A percentile compares a stretch with the other conserved stretches of the same genome.
Evolutionary conservation across 805 yeast genomes (phyloP).

Genomic region (Kodamaea hsintzibuensis): DNA sequence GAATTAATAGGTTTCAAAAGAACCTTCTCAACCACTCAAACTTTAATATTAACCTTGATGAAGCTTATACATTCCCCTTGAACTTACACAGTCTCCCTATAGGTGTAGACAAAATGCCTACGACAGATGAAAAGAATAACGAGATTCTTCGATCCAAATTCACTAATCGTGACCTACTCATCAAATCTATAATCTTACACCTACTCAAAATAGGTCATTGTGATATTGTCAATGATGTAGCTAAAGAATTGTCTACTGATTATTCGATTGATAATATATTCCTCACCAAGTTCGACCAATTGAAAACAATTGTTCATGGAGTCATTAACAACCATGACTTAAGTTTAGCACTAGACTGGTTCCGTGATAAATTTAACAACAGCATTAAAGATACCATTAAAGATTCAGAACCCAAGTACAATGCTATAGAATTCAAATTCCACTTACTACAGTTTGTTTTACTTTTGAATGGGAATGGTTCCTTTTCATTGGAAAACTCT

Average conservation of each 20-base stretch:
- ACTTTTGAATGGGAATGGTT: constrained; percentile 23
- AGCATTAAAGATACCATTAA: neutral
- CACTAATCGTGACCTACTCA: constrained; percentile 31
- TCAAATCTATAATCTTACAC: constrained; percentile 40
- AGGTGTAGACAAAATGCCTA: neutral
- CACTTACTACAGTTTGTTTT: constrained; percentile 40
- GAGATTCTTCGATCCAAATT: neutral
- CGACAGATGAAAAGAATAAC: neutral
- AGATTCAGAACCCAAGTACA: constrained; percentile 7
- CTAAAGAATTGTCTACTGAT: constrained; percentile 20
- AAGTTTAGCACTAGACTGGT: constrained; percentile 34
- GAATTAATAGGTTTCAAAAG: constrained; percentile 35
- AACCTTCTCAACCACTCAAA: constrained; percentile 29
- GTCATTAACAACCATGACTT: constrained; percentile 34
- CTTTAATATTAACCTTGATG: constrained; percentile 36
- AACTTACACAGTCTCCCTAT: constrained; percentile 8
- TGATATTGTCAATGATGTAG: constrained; percentile 32
- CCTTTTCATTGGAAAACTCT: constrained; percentile 24
- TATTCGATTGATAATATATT: constrained; percentile 21
- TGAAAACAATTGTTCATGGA: constrained; percentile 37
- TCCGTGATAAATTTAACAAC: constrained; percentile 19
- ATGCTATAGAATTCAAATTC: constrained; percentile 39
- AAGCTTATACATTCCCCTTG: constrained; percentile 42
- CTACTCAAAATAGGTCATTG: constrained; percentile 42
- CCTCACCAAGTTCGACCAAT: constrained; percentile 27